A percentile compares a stretch with the other conserved stretches of the same genome.
These are phyloP conservation scores for Astrothelium subdiscretum DNA, from an alignment of 495 filamentous ascomycete genomes.

Conservation along the genomic window DNA sequence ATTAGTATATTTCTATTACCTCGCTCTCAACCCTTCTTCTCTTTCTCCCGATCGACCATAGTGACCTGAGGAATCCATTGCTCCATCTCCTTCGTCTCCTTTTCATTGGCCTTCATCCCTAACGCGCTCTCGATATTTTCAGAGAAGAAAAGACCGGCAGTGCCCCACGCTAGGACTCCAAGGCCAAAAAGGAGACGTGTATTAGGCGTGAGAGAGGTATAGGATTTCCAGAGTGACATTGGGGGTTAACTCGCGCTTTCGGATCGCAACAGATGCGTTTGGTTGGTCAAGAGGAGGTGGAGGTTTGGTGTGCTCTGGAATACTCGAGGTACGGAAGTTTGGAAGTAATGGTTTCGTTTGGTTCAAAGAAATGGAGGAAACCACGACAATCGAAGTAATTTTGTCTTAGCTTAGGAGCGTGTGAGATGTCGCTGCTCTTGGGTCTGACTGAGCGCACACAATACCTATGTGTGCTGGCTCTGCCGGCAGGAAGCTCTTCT, in stretches of 20 bases:
- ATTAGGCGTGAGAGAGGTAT: conserved; percentile 46
- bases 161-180: conserved; percentile 54
- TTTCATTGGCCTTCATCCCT: conserved; percentile 48
- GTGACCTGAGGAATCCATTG: conserved; percentile 39
- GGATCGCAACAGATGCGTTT: neutral
- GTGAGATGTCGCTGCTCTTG: too few species aligned
- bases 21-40: neutral
- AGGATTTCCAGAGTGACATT: conserved; percentile 29
- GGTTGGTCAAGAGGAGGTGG: neutral
- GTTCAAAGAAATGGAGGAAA: too few species aligned
- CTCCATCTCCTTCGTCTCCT: conserved; percentile 47
- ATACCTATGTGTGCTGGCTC: too few species aligned
- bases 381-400: too few species aligned
- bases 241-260: neutral
- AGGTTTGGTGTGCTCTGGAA: too few species aligned
- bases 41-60: conserved; percentile 29
- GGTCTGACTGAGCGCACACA: too few species aligned
- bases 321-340: too few species aligned
- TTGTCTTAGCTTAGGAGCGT: too few species aligned
- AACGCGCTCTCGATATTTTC: conserved; percentile 50
- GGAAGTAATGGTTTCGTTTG: too few species aligned
- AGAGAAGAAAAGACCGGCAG: conserved; percentile 45
- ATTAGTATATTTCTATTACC: neutral
- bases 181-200: conserved; percentile 53
- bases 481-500: too few species aligned